Conservation (phyloP, 2,329 filamentous ascomycete species). For the Ophiocordyceps australis region DNA sequence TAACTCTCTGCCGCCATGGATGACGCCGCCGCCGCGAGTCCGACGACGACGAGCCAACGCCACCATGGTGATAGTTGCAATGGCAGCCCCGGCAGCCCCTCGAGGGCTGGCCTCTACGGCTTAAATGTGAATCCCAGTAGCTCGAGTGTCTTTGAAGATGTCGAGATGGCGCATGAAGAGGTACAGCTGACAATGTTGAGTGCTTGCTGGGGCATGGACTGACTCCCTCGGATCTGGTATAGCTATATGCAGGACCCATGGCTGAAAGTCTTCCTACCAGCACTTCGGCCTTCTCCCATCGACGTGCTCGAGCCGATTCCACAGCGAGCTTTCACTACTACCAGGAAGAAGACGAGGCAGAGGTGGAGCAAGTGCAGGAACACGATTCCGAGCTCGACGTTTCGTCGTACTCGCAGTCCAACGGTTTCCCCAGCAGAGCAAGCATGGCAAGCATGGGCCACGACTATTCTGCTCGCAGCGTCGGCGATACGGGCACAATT, state of each 20-base stretch:
- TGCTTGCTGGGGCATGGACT: no score
- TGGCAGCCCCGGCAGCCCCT: no score
- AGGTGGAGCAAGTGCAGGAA: no score
- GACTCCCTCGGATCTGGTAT: neutral
- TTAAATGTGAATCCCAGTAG: conserved; percentile 53
- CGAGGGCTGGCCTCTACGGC: conserved; percentile 25
- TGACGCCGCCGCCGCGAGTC: no score
- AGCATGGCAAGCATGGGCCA: conserved; percentile 7
- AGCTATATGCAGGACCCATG: conserved; percentile 79
- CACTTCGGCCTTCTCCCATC: conserved; percentile 78
- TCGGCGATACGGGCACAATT: conserved; percentile 20
- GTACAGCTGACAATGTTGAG: no score
- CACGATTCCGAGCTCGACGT: conserved; percentile 24
- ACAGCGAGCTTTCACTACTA: conserved; percentile 83
- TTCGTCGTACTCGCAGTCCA: conserved; percentile 7
- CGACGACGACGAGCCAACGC: no score
- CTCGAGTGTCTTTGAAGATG: conserved; percentile 75
- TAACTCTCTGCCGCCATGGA: no score
- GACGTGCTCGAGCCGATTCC: conserved; percentile 64
- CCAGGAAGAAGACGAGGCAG: no score
- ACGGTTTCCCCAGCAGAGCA: conserved; percentile 12
- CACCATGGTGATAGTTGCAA: no score
- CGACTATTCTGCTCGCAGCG: conserved; percentile 10
- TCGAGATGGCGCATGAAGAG: conserved; percentile 98
- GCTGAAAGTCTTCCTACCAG: conserved; percentile 94